Evolutionary conservation across 768 basidiomycete genomes (phyloP).

Genomic region (Panaeolus cyanescens): DNA sequence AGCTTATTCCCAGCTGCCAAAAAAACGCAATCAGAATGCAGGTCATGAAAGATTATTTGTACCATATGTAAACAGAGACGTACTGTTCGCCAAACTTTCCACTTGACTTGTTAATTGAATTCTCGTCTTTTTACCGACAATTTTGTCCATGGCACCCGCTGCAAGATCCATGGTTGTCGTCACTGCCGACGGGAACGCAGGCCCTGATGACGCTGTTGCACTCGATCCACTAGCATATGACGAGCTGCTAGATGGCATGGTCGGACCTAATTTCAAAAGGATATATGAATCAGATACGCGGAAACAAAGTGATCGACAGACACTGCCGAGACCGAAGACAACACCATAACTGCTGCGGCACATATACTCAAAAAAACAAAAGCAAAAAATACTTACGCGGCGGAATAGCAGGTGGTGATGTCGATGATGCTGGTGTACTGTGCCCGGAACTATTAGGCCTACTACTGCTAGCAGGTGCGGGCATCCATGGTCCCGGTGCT

Average conservation of each 20-base stretch:
- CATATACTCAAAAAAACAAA: not conserved
- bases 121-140: conserved; percentile 53
- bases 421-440: conserved; percentile 4
- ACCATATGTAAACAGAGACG: conserved; percentile 26
- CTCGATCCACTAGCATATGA: conserved; percentile 6
- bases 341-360: not conserved
- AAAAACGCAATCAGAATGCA: not conserved
- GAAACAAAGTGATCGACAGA: conserved; percentile 6
- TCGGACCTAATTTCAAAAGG: not conserved
- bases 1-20: conserved; percentile 44
- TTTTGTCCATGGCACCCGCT: conserved; percentile 52
- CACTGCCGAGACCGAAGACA: not conserved
- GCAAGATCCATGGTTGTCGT: conserved; percentile 42
- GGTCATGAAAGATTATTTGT: not conserved
- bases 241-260: not conserved
- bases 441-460: not conserved
- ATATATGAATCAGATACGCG: conserved; percentile 2
- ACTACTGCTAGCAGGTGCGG: not conserved
- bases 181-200: conserved; percentile 28
- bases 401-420: conserved; percentile 29
- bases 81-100: conserved; percentile 51
- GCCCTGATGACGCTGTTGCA: conserved; percentile 22
- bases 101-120: conserved; percentile 50
- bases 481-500: conserved; percentile 8
- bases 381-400: conserved; percentile 29